These are phyloP conservation scores for Lonicera japonica DNA, from an alignment of 129 eudicot species.

Conservation along the genomic window DNA sequence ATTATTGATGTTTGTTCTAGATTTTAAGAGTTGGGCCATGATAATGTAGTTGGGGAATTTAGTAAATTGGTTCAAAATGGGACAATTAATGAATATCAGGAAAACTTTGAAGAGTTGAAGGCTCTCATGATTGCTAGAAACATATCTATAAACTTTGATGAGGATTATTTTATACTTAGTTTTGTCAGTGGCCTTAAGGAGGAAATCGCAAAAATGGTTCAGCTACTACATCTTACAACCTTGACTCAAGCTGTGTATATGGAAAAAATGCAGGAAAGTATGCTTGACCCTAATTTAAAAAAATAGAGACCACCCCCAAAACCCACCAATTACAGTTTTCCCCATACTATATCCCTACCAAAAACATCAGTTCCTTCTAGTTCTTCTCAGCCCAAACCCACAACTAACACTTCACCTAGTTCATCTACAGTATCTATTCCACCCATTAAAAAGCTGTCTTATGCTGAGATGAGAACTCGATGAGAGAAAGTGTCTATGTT, in stretches of 20 bases:
- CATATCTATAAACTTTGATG: no score
- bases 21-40: background rate
- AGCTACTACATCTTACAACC: background rate
- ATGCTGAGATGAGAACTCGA: background rate
- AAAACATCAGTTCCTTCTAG: background rate
- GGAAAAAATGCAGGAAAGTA: background rate
- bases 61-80: background rate
- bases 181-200: background rate
- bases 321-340: no score
- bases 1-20: background rate
- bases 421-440: no score
- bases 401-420: no score
- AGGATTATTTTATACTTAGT: background rate
- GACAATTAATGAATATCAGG: background rate
- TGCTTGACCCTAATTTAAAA: background rate
- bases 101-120: background rate
- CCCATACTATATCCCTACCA: no score
- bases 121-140: background rate
- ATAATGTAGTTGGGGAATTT: background rate
- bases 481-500: slow-evolving; percentile 1
- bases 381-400: no score
- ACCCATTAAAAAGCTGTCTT: background rate
- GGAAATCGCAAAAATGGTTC: background rate
- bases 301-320: no score
- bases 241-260: background rate